Evolutionary conservation across 2,329 filamentous ascomycete genomes (phyloP).

Genomic region (Juglanconis oblonga): DNA sequence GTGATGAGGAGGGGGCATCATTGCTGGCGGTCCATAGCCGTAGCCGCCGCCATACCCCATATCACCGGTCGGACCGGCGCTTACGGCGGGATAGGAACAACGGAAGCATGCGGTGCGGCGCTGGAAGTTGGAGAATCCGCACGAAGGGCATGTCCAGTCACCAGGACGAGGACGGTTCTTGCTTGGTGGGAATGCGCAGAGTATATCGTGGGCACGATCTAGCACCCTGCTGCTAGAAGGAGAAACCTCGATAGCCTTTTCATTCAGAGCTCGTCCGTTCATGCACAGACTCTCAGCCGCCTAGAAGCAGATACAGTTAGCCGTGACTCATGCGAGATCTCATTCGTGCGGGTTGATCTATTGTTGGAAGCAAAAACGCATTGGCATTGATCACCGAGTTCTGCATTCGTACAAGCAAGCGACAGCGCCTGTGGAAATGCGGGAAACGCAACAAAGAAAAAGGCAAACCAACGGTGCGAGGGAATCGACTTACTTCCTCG

Average conservation of each 20-base stretch:
- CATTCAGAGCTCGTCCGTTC: conserved; percentile 96
- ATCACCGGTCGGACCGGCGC: conserved; percentile 68
- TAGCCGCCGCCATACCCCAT: conserved; percentile 58
- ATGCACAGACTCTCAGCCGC: conserved; percentile 97
- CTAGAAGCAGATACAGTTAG: conserved; percentile 41
- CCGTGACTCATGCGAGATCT: neutral
- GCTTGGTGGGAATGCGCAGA: conserved; percentile 95
- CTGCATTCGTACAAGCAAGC: neutral
- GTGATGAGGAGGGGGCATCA: conserved; percentile 76
- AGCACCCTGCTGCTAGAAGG: conserved; percentile 96
- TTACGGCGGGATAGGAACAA: conserved; percentile 96
- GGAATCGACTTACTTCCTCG: conserved; percentile 74
- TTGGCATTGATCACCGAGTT: neutral
- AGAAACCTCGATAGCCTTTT: conserved; percentile 98
- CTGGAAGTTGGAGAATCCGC: conserved; percentile 99
- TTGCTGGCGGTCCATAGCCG: conserved; percentile 65
- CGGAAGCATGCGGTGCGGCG: conserved; percentile 97
- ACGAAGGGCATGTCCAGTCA: conserved; percentile 98
- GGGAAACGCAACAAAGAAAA: neutral
- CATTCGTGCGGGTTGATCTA: neutral
- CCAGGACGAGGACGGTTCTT: conserved; percentile 97
- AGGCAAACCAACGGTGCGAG: conserved; percentile 13
- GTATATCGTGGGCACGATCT: conserved; percentile 90
- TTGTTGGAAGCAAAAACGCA: neutral
- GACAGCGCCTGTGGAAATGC: no score